Conservation (phyloP, 2,329 filamentous ascomycete genomes). For the Alternaria infectoria region DNA sequence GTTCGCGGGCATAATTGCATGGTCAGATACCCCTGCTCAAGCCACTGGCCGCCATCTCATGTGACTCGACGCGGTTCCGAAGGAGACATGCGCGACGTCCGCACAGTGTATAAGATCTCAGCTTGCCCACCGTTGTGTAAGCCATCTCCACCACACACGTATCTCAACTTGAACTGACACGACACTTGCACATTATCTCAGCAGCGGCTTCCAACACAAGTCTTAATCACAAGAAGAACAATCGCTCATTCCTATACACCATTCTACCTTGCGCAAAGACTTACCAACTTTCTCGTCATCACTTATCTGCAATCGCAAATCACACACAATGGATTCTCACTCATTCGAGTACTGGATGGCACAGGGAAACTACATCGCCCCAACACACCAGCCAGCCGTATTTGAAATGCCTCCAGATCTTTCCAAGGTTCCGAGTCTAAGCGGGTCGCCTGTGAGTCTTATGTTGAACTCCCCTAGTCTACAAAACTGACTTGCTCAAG, state of each 20-base stretch:
- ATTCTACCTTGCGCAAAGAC: constrained; percentile 7
- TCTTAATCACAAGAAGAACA: background rate
- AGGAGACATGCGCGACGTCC: constrained; percentile 22
- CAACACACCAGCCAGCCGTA: constrained; percentile 39
- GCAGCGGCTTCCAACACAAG: background rate
- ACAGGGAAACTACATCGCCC: constrained; percentile 41
- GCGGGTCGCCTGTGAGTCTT: constrained; percentile 46
- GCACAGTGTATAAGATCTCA: constrained; percentile 43
- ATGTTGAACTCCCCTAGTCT: background rate
- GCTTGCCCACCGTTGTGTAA: constrained; percentile 40
- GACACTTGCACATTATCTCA: constrained; percentile 1
- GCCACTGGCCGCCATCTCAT: constrained; percentile 26
- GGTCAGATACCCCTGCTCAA: constrained; percentile 26
- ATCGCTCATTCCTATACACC: background rate
- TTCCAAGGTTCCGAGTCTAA: constrained; percentile 47
- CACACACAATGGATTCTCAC: constrained; percentile 43
- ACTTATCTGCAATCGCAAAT: background rate
- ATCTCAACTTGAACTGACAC: constrained; percentile 17
- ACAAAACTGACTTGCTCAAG: constrained; percentile 21
- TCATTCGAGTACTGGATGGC: constrained; percentile 47
- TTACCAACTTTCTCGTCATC: constrained; percentile 13
- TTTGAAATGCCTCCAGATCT: constrained; percentile 45
- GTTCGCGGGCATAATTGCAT: constrained; percentile 24
- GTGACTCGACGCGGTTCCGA: constrained; percentile 28
- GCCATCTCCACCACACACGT: constrained; percentile 35